phyloP scores from a whole-genome alignment of 169 alveolate species.

The Plasmodium gonderi region DNA sequence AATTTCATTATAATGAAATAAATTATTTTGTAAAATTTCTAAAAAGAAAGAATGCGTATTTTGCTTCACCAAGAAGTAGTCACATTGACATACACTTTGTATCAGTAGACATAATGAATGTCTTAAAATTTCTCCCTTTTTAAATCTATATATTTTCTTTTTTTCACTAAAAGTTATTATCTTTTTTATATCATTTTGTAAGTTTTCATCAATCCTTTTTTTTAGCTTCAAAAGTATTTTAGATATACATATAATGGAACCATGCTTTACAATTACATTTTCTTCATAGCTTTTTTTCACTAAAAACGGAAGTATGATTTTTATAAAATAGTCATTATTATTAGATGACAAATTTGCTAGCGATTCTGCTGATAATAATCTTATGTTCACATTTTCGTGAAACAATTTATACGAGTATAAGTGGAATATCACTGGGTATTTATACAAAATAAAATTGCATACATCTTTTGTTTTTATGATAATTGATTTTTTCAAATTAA shows the following conservation, averaged over 20 bases:
- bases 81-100: conserved; percentile 74
- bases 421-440: conserved; percentile 68
- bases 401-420: conserved; percentile 49
- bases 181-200: conserved; percentile 68
- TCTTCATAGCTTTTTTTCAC: conserved; percentile 69
- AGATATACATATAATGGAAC: conserved; percentile 61
- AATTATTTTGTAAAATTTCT: conserved; percentile 54
- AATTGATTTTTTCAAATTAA: conserved; percentile 55
- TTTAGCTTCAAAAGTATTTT: conserved; percentile 47
- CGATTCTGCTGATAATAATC: conserved; percentile 51
- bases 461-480: conserved; percentile 53
- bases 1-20: conserved; percentile 72
- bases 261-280: conserved; percentile 54
- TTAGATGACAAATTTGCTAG: conserved; percentile 34
- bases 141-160: conserved; percentile 44
- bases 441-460: conserved; percentile 42
- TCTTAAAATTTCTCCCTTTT: conserved; percentile 73
- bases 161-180: conserved; percentile 55
- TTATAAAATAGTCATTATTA: conserved; percentile 26
- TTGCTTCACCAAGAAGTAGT: conserved; percentile 40
- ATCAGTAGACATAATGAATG: conserved; percentile 57
- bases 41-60: conserved; percentile 49
- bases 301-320: conserved; percentile 66
- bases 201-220: conserved; percentile 26
- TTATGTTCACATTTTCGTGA: conserved; percentile 49